Evolutionary conservation across 2,329 filamentous ascomycete species (phyloP), one percentile per base, ranked within the genome.

Genomic region (Zymoseptoria crescenta): DNA sequence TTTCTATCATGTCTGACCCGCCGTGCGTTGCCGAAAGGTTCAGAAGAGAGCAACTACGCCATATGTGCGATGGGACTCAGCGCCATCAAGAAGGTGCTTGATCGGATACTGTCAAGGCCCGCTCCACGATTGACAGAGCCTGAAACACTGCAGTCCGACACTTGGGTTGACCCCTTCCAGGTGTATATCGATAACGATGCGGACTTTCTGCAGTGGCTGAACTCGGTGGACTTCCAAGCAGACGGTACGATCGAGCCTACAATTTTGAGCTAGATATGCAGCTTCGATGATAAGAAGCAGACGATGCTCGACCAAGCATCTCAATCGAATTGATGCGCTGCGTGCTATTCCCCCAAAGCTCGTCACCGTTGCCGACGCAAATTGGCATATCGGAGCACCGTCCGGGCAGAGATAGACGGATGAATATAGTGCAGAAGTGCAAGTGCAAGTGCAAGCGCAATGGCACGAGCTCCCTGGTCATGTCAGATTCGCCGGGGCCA

Each of bases 131-230:
- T 52, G 21, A 28, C 51, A 2, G 29, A 20, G 13, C 24, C 35
- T 49, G 52, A 58, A 27, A 28, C 9, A 52, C 30, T 21, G 28
- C 45, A 19, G 10, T 52, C 0, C 41, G 24, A 35, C 16, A 30
- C n/a, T 5, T 35, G n/a, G 19, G 29, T 59, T 13, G 54, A 60
- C 41, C 16, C 58, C 4, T 65, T 65, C 35, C 58, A 55, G 8
- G 55, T 53, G 4, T 59, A 62, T 45, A 60, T 64, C 35, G 60
- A 56, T 28, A 64, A 60, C 30, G 64, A 65, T 41, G 64, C 62
- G 3, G 62, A 65, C 48, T 65, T 65, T 21, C 19, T 65, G 55
- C 60, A 64, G 30, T 64, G 64, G 64, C 54, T 64, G 27, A 62
- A 62, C 3, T 58, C 50, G 8, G 41, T 62, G 10, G 62, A 65